phyloP scores from a whole-genome alignment of 2,329 filamentous ascomycete genomes.

The Colletotrichum destructivum region DNA sequence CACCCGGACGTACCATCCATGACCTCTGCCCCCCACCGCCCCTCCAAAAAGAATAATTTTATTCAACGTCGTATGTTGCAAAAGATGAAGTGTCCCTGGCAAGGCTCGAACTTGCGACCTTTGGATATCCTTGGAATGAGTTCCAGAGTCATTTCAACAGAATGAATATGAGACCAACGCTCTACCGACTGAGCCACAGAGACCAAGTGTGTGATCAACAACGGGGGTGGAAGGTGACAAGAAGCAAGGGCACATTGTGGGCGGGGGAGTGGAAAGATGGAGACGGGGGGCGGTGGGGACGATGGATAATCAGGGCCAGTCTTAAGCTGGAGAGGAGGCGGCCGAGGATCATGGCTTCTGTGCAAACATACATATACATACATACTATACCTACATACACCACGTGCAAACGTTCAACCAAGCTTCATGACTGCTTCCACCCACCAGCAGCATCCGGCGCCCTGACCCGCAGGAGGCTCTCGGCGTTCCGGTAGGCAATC shows the following conservation, averaged over 20 bases:
- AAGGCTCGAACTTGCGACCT: conserved; percentile 32
- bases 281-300: conserved; percentile 12
- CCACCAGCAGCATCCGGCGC: conserved; percentile 18
- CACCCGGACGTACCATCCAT: no score
- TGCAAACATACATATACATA: no score
- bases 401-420: background rate
- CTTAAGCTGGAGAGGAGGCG: background rate
- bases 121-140: background rate
- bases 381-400: no score
- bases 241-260: conserved; percentile 8
- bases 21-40: no score
- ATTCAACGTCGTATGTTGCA: background rate
- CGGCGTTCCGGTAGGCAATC: conserved; percentile 67
- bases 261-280: background rate
- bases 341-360: background rate
- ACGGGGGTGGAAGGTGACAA: background rate
- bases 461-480: conserved; percentile 58
- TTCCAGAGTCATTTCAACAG: conserved; percentile 6
- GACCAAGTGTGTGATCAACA: fast-evolving
- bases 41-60: background rate
- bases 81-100: conserved; percentile 1
- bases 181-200: conserved; percentile 28
- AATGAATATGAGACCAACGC: conserved; percentile 25
- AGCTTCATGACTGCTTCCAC: background rate
- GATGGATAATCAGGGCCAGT: background rate